phyloP scores from a whole-genome alignment of 139 green algal species.

The Volvox africanus region DNA sequence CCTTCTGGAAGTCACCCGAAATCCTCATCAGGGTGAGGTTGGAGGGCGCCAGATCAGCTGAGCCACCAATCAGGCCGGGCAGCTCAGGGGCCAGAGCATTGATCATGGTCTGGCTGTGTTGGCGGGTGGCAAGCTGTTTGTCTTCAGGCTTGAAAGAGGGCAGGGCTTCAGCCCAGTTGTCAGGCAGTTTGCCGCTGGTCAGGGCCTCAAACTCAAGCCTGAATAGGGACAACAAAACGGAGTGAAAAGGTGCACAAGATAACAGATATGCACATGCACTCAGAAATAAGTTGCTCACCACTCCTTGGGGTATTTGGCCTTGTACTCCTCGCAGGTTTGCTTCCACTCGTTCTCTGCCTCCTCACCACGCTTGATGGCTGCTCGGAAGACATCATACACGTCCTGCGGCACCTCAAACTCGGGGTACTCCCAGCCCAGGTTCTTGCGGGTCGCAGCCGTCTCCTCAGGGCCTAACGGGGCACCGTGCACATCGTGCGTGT shows the following conservation, averaged over 20 bases:
- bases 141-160: constrained; percentile 94
- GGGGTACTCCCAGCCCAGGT: constrained; percentile 94
- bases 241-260: background rate
- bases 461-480: constrained; percentile 95
- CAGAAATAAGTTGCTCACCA: constrained; percentile 35
- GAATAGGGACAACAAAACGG: too few species aligned
- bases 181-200: constrained; percentile 87
- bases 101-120: constrained; percentile 96
- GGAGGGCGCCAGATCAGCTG: constrained; percentile 97
- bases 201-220: constrained; percentile 87
- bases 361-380: constrained; percentile 65
- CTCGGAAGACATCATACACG: constrained; percentile 74
- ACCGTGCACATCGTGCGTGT: constrained; percentile 97
- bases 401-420: constrained; percentile 95
- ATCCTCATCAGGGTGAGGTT: constrained; percentile 99
- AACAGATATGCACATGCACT: background rate
- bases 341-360: constrained; percentile 87
- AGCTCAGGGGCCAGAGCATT: constrained; percentile 94
- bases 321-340: constrained; percentile 70
- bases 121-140: constrained; percentile 95
- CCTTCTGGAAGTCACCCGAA: constrained; percentile 97
- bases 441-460: constrained; percentile 93
- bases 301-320: constrained; percentile 87
- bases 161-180: constrained; percentile 88
- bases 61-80: constrained; percentile 95